Evolutionary conservation across 192 early-diverging fungal species (phyloP).

Genomic region (Rhizophlyctis rosea): DNA sequence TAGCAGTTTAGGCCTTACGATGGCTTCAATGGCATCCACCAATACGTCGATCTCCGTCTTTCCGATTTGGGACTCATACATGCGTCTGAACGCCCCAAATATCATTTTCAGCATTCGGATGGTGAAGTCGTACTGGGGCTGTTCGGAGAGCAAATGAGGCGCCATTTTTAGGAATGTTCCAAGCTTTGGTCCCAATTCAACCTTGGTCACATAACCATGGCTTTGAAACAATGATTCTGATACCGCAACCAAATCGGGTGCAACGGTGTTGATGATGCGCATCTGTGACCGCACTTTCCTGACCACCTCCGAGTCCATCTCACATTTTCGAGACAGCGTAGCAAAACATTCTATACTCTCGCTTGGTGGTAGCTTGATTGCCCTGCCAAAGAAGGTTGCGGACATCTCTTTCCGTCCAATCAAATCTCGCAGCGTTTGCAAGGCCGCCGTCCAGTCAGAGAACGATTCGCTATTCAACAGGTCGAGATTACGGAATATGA

Average conservation of each 20-base stretch:
- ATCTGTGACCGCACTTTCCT: too few species aligned
- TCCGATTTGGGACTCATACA: neutral
- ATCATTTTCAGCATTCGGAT: neutral
- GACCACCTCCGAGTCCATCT: too few species aligned
- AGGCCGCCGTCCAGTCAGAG: neutral
- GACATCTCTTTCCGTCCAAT: slow-evolving; percentile 11
- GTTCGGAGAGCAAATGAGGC: neutral
- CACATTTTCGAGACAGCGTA: too few species aligned
- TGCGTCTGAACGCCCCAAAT: neutral
- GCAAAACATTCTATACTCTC: slow-evolving; percentile 6
- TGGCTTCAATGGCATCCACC: neutral
- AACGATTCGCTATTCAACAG: neutral
- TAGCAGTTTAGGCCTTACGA: neutral
- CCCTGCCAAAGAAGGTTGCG: slow-evolving; percentile 21
- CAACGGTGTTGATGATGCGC: too few species aligned
- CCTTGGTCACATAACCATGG: too few species aligned
- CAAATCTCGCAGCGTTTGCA: slow-evolving; percentile 7
- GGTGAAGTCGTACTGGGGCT: slow-evolving; percentile 1
- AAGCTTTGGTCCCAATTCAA: neutral
- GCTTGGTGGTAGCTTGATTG: slow-evolving; percentile 15
- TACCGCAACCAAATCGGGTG: too few species aligned
- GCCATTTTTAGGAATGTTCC: neutral
- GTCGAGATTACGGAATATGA: slow-evolving; percentile 4
- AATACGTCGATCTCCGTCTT: neutral
- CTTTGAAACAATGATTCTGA: too few species aligned